These are phyloP conservation scores for Beta lomatogona DNA, from an alignment of 179 eudicot genomes.

Conservation along the genomic window DNA sequence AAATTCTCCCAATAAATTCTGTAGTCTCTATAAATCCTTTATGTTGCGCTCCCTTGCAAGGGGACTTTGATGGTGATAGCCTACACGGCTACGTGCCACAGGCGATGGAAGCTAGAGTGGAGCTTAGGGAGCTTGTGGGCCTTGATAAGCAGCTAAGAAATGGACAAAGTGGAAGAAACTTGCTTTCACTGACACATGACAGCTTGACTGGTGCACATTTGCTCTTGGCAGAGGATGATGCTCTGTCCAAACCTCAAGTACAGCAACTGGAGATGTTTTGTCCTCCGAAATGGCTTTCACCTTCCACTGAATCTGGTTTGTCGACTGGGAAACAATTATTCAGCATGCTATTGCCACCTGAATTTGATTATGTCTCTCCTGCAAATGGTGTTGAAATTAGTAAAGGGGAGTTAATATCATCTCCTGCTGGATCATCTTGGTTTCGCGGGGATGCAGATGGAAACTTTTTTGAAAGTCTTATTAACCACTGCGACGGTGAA, in stretches of 20 bases:
- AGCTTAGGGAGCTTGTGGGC: slow-evolving; percentile 84
- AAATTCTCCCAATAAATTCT: slow-evolving; percentile 63
- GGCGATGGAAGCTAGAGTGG: slow-evolving; percentile 64
- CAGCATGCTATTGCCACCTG: slow-evolving; percentile 69
- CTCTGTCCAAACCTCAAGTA: slow-evolving; percentile 50
- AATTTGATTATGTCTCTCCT: slow-evolving; percentile 49
- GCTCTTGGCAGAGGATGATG: slow-evolving; percentile 59
- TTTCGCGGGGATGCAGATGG: slow-evolving; percentile 63
- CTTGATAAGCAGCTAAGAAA: slow-evolving; percentile 64
- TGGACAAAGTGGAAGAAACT: slow-evolving; percentile 75
- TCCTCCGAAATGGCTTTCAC: slow-evolving; percentile 35
- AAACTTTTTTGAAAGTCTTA: slow-evolving; percentile 61
- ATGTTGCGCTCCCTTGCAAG: slow-evolving; percentile 80
- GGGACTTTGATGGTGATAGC: slow-evolving; percentile 97
- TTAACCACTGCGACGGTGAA: slow-evolving; percentile 48
- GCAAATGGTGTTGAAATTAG: slow-evolving; percentile 48
- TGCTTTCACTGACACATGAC: slow-evolving; percentile 76
- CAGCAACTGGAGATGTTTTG: slow-evolving; percentile 85
- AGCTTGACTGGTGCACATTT: slow-evolving; percentile 86
- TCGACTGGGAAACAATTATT: slow-evolving; percentile 87
- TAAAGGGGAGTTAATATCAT: slow-evolving; percentile 66
- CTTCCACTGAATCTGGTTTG: slow-evolving; percentile 29
- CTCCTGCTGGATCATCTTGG: slow-evolving; percentile 73
- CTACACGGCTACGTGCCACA: slow-evolving; percentile 93
- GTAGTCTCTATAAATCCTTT: slow-evolving; percentile 86